Conservation (phyloP, 495 filamentous ascomycete genomes). For the Lophiostoma macrostomum region DNA sequence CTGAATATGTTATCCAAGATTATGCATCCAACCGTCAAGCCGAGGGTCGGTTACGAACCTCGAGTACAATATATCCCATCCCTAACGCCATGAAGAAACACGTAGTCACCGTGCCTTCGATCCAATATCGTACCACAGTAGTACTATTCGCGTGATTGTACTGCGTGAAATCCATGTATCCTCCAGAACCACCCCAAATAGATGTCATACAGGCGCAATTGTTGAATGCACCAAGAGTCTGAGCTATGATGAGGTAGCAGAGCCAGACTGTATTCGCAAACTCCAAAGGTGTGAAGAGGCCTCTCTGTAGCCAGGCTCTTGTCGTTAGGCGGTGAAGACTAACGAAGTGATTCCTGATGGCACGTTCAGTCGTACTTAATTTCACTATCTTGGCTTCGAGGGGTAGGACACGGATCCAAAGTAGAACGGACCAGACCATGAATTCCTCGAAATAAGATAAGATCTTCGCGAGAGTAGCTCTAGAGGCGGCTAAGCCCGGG, state of each 20-base stretch:
- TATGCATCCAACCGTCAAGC: neutral
- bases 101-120: neutral
- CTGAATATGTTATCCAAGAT: neutral
- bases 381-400: neutral
- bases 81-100: constrained; percentile 3
- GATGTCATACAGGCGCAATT: constrained; percentile 2
- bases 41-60: neutral
- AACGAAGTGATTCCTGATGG: neutral
- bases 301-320: neutral
- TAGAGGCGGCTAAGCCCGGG: neutral
- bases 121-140: neutral
- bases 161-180: constrained; percentile 2
- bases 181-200: neutral
- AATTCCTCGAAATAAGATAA: neutral
- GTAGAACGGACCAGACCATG: neutral
- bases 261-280: constrained; percentile 2
- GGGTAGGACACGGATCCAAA: neutral
- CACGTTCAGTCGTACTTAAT: neutral
- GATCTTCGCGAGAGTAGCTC: neutral
- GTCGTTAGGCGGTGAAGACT: neutral
- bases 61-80: neutral
- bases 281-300: constrained; percentile 3
- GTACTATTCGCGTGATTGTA: neutral
- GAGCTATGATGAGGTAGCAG: constrained; percentile 1
- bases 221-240: constrained; percentile 3